Base-by-base conservation (phyloP, 208 protist genomes). In the Leishmania major region DNA sequence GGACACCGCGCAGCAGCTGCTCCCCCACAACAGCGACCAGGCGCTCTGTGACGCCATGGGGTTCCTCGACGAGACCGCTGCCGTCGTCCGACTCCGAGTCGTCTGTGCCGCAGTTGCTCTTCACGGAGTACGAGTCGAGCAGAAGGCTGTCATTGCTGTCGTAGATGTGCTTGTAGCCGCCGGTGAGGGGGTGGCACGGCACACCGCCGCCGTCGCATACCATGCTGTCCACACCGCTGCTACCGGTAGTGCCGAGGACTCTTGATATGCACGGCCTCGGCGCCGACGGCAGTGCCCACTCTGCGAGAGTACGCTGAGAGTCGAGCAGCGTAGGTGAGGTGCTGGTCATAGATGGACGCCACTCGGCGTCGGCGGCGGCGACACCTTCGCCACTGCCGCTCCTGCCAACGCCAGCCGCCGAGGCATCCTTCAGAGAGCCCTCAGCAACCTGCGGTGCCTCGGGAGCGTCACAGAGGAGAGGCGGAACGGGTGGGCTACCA, bases 1-100 rank as follows among this genome's bases (percentile, higher is more conserved):
- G 90, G 49, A 98, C 88, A 15, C 95, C 95, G 43, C 89, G 84
- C 75, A 96, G 79, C 35, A 98, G 84, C 85, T 98, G 95, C 86
- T 96, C 92, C 45, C 91, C 92, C 15, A 96, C 89, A 5, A 97
- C 90, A 4, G 94, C 94, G 22, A 97, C 90, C 8, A 97, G 81
- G 6, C 94, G 88, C 87, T 97, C 93, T n/a, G 90, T 84, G 53
- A 97, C 92, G 15, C 87, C 90, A 64, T 60, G 75, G 1, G 71
- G 53, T 86, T 95, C 91, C 79, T 91, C 90, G 25, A 88, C 77
- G 15, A 80, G 81, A n/a, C 78, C 81, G 45, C 78, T 88, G 77
- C 82, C 78, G 40, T 85, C 84, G 67, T 82, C 80, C 53, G 74
- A 69, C 79, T 84, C 79, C 22, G 60, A 47, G 60, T 83, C 81